Percentiles rank a stretch among this genome's conserved stretches.
Conservation (phyloP, 169 alveolate species). For the Blepharisma undulans region DNA sequence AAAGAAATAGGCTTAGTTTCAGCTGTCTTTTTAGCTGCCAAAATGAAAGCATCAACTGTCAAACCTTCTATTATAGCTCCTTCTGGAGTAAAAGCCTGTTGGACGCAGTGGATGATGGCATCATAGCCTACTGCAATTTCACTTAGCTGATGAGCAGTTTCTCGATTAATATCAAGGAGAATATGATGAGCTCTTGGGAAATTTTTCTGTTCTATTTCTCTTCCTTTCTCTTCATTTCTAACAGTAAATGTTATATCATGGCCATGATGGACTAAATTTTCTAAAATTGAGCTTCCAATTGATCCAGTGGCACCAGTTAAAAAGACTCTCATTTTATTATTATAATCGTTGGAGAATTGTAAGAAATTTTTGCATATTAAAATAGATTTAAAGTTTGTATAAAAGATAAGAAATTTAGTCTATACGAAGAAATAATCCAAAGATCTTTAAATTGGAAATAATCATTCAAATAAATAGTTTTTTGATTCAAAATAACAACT, state of each 20-base stretch:
- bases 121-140: neutral
- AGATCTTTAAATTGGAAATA: too few relatives aligned
- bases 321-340: neutral
- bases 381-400: too few relatives aligned
- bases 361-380: too few relatives aligned
- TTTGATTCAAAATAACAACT: too few relatives aligned
- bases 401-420: too few relatives aligned
- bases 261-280: neutral
- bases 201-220: neutral
- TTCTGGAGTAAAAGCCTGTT: neutral
- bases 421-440: too few relatives aligned
- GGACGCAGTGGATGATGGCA: neutral
- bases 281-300: neutral
- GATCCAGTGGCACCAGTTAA: constrained; percentile 2
- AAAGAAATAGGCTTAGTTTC: neutral
- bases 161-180: neutral
- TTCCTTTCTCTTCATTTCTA: neutral
- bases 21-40: neutral
- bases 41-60: neutral
- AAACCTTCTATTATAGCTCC: neutral
- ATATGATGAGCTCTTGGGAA: neutral
- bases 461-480: too few relatives aligned
- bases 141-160: neutral
- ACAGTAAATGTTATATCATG: neutral
- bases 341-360: neutral